Evolutionary conservation across 176 grass and related monocot genomes (phyloP).

Genomic region (Musa beccarii): DNA sequence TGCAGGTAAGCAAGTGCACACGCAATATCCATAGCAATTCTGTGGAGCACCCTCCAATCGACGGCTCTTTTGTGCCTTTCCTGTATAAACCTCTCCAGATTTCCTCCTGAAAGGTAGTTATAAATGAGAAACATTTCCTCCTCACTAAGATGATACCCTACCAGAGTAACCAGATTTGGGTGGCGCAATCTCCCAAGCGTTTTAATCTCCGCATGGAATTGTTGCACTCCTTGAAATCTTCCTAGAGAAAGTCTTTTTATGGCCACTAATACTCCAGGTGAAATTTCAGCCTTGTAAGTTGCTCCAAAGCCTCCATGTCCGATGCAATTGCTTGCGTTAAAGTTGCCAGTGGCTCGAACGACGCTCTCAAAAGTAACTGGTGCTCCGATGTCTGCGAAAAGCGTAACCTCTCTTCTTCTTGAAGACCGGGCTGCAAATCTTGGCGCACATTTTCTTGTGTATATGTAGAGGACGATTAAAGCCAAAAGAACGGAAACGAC

Average conservation of each 20-base stretch:
- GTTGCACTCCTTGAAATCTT: constrained; percentile 13
- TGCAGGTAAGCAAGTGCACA: constrained; percentile 19
- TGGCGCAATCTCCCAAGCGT: constrained; percentile 13
- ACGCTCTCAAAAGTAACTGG: constrained; percentile 8
- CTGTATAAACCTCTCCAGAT: constrained; percentile 14
- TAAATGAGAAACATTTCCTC: constrained; percentile 18
- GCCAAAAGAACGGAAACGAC: constrained; percentile 4
- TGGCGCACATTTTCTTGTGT: constrained; percentile 7
- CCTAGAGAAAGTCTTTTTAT: constrained; percentile 14
- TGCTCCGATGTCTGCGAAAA: constrained; percentile 8
- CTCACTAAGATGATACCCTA: constrained; percentile 14
- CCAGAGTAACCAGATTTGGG: constrained; percentile 15
- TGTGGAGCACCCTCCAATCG: constrained; percentile 13
- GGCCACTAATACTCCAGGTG: constrained; percentile 11
- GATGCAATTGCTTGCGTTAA: constrained; percentile 18
- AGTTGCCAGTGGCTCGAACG: constrained; percentile 2
- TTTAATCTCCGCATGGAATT: constrained; percentile 18
- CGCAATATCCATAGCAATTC: constrained; percentile 16
- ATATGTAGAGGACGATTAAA: constrained; percentile 7
- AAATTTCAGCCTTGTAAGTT: constrained; percentile 19
- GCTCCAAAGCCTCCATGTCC: constrained; percentile 22
- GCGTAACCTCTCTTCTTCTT: constrained; percentile 9
- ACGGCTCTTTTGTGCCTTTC: constrained; percentile 3
- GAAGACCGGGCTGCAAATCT: constrained; percentile 1
- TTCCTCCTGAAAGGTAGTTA: constrained; percentile 14